phyloP scores from a whole-genome alignment of 2,329 filamentous ascomycete genomes.

The Diplodia seriata region DNA sequence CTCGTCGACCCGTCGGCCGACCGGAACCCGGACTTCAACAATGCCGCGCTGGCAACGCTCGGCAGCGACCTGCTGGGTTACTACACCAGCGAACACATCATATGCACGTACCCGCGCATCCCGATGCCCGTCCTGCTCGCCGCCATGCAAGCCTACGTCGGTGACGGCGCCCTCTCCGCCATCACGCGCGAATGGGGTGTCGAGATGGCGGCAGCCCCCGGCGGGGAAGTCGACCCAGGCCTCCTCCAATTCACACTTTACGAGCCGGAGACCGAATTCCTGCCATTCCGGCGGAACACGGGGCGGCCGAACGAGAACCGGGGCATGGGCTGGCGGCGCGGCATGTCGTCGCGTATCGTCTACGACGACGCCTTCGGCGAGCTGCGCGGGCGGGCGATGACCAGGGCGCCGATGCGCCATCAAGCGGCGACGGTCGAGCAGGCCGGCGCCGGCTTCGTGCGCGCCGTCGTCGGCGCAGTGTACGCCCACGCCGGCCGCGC shows the following conservation, averaged over 20 bases:
- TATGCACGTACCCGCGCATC: conserved; percentile 88
- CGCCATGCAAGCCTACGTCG: conserved; percentile 83
- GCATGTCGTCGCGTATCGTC: conserved; percentile 72
- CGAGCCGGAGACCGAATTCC: conserved; percentile 37
- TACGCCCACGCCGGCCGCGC: conserved; percentile 84
- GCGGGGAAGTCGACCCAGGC: conserved; percentile 89
- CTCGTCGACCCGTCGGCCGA: conserved; percentile 89
- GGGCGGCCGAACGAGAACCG: conserved; percentile 40
- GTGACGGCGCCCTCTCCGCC: conserved; percentile 73
- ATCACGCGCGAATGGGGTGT: conserved; percentile 90
- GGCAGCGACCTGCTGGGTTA: conserved; percentile 85
- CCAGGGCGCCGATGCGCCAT: conserved; percentile 22
- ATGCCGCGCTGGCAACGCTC: conserved; percentile 79
- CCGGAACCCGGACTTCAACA: conserved; percentile 81
- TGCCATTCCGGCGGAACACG: conserved; percentile 37
- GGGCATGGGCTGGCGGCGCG: conserved; percentile 42
- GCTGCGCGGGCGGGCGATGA: conserved; percentile 36
- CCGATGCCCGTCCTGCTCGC: conserved; percentile 88
- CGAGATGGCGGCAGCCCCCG: conserved; percentile 83
- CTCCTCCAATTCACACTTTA: conserved; percentile 77
- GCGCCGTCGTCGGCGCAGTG: conserved; percentile 81
- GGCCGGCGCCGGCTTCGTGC: conserved; percentile 65
- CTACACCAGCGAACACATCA: conserved; percentile 85
- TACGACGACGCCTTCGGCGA: conserved; percentile 88
- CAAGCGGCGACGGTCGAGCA: conserved; percentile 38